Conservation (phyloP, 768 basidiomycete species). For the Crepidotus variabilis region DNA sequence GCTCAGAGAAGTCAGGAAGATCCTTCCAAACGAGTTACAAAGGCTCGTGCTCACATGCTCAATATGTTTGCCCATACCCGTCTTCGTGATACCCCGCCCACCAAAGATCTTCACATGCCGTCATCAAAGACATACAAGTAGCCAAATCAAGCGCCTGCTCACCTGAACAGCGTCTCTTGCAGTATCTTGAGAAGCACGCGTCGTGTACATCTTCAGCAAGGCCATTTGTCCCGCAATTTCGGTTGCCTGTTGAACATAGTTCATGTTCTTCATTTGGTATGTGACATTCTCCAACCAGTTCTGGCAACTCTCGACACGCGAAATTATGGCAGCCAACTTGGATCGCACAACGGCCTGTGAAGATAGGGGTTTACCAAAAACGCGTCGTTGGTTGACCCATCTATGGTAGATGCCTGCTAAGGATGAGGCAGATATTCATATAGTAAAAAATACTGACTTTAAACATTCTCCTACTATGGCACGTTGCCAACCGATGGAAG, state of each 20-base stretch:
- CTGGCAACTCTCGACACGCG: slow-evolving; percentile 62
- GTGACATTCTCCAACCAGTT: slow-evolving; percentile 84
- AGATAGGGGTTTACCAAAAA: slow-evolving; percentile 84
- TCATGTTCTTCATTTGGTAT: slow-evolving; percentile 85
- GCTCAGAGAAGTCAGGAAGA: not conserved
- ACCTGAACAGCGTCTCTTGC: slow-evolving; percentile 53
- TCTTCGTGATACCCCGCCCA: slow-evolving; percentile 82
- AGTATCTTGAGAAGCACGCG: slow-evolving; percentile 60
- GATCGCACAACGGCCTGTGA: slow-evolving; percentile 84
- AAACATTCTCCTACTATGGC: slow-evolving; percentile 74
- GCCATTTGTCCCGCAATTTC: slow-evolving; percentile 77
- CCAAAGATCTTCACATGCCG: slow-evolving; percentile 50
- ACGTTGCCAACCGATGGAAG: slow-evolving; percentile 54
- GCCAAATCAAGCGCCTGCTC: not conserved
- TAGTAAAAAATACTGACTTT: slow-evolving; percentile 43
- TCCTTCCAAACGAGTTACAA: not conserved
- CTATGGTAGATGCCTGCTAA: slow-evolving; percentile 25
- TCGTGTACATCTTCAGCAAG: slow-evolving; percentile 68
- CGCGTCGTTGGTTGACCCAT: slow-evolving; percentile 87
- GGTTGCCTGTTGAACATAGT: slow-evolving; percentile 72
- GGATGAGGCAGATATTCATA: not conserved
- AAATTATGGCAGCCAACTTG: slow-evolving; percentile 88
- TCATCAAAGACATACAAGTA: not conserved
- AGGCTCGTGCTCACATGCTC: slow-evolving; percentile 53
- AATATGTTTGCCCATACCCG: slow-evolving; percentile 74